A percentile compares a stretch with the other conserved stretches of the same genome.
These are phyloP conservation scores for Chaetomium olivaceum DNA, from an alignment of 2,329 filamentous ascomycete genomes.

Conservation along the genomic window DNA sequence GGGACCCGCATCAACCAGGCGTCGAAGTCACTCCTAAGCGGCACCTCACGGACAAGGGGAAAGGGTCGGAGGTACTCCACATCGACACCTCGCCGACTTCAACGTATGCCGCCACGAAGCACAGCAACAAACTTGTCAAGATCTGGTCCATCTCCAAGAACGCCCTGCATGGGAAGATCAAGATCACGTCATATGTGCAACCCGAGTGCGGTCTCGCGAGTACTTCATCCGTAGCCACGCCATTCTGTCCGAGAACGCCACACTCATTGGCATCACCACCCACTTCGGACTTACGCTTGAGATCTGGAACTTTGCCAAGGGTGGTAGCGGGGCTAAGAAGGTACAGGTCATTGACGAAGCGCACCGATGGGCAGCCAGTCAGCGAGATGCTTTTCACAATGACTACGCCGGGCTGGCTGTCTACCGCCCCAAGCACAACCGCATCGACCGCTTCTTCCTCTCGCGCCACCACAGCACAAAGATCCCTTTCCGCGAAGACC, in stretches of 20 bases:
- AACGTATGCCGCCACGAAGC: conserved; percentile 37
- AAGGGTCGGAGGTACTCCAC: conserved; percentile 38
- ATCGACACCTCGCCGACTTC: conserved; percentile 40
- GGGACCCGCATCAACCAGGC: conserved; percentile 10
- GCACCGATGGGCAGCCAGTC: conserved; percentile 42
- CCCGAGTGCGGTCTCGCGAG: conserved; percentile 42
- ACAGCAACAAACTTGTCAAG: conserved; percentile 34
- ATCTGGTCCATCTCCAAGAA: conserved; percentile 33
- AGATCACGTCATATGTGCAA: conserved; percentile 43
- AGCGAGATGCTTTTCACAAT: conserved; percentile 39
- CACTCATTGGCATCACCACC: conserved; percentile 41
- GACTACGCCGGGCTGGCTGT: conserved; percentile 40
- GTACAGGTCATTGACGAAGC: conserved; percentile 43
- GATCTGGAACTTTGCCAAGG: conserved; percentile 43
- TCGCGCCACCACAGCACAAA: conserved; percentile 26
- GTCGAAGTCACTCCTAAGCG: conserved; percentile 22
- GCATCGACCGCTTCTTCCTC: conserved; percentile 40
- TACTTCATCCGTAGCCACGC: conserved; percentile 46
- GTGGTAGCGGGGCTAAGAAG: conserved; percentile 35
- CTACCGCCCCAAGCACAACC: conserved; percentile 38
- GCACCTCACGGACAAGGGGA: conserved; percentile 30
- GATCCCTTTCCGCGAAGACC: conserved; percentile 35
- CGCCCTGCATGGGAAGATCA: conserved; percentile 37
- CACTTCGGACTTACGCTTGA: conserved; percentile 44
- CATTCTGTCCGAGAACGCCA: conserved; percentile 42